Evolutionary conservation across 1,284 basidiomycete species (phyloP).

Genomic region (Boletus subluridellus): DNA sequence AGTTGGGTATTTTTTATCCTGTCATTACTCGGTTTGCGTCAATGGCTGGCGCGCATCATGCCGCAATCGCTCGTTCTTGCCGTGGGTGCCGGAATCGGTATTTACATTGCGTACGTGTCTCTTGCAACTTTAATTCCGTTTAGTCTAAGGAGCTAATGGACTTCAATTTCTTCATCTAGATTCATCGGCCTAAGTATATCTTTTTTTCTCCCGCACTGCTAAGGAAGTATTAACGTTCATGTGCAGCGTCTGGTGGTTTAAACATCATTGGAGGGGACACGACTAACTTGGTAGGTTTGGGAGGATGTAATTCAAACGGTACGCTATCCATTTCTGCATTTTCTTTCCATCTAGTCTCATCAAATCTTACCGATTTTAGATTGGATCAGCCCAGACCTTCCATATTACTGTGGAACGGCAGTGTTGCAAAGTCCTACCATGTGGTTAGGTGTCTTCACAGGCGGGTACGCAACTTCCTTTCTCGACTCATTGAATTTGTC

Average conservation of each 20-base stretch:
- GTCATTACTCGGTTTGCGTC: slow-evolving; percentile 80
- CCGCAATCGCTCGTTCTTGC: slow-evolving; percentile 83
- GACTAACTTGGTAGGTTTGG: slow-evolving; percentile 74
- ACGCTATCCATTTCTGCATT: slow-evolving; percentile 11
- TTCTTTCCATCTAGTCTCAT: slow-evolving; percentile 2
- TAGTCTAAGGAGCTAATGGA: not conserved
- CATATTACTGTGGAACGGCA: slow-evolving; percentile 62
- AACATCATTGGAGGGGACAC: slow-evolving; percentile 75
- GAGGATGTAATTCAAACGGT: slow-evolving; percentile 66
- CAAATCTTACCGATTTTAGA: slow-evolving; percentile 22
- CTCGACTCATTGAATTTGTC: not conserved
- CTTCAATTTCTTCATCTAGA: slow-evolving; percentile 34
- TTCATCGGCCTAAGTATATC: slow-evolving; percentile 58
- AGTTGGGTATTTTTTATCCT: slow-evolving; percentile 83
- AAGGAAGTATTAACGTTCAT: slow-evolving; percentile 8
- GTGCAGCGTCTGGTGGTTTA: slow-evolving; percentile 60
- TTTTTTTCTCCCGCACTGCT: not conserved
- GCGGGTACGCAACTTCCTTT: slow-evolving; percentile 52
- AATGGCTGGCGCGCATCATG: slow-evolving; percentile 87
- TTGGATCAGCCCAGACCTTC: slow-evolving; percentile 38
- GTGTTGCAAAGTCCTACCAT: slow-evolving; percentile 74
- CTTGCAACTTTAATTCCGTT: not conserved
- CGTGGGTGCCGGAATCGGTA: slow-evolving; percentile 82
- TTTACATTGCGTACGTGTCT: slow-evolving; percentile 69
- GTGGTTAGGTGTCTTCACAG: slow-evolving; percentile 88